Conservation (phyloP, 2,329 filamentous ascomycete genomes). For the Metarhizium brunneum region DNA sequence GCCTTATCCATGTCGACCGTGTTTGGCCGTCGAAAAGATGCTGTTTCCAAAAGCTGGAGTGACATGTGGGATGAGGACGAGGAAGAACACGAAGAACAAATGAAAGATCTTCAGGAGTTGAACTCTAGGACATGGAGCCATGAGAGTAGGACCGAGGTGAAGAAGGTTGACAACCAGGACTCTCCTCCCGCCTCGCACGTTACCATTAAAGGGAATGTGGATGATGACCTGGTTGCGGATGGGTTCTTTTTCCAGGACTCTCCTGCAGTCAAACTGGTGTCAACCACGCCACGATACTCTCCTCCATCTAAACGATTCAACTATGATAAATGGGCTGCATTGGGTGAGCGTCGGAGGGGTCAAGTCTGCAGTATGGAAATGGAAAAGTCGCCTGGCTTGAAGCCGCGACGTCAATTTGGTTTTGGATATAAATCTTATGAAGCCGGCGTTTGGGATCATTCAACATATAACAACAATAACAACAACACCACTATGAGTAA, state of each 20-base stretch:
- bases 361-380: conserved; percentile 42
- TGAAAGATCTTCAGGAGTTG: conserved; percentile 50
- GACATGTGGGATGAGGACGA: conserved; percentile 97
- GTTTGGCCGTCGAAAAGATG: conserved; percentile 67
- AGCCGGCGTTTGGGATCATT: conserved; percentile 38
- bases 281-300: conserved; percentile 46
- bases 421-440: conserved; percentile 40
- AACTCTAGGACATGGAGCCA: conserved; percentile 74
- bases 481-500: conserved; percentile 1
- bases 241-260: conserved; percentile 68
- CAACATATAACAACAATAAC: conserved; percentile 27
- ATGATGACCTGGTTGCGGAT: conserved; percentile 57
- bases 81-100: conserved; percentile 58
- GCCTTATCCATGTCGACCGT: conserved; percentile 66
- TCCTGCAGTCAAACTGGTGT: conserved; percentile 26
- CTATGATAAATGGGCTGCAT: conserved; percentile 79
- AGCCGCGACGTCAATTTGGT: conserved; percentile 38
- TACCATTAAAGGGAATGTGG: conserved; percentile 41
- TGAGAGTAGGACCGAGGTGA: conserved; percentile 45
- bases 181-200: conserved; percentile 14
- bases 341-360: conserved; percentile 76
- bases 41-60: conserved; percentile 97
- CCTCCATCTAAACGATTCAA: conserved; percentile 53
- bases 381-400: conserved; percentile 40
- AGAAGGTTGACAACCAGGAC: conserved; percentile 13